phyloP scores from a whole-genome alignment of 495 filamentous ascomycete species.

The Recurvomyces mirabilis region DNA sequence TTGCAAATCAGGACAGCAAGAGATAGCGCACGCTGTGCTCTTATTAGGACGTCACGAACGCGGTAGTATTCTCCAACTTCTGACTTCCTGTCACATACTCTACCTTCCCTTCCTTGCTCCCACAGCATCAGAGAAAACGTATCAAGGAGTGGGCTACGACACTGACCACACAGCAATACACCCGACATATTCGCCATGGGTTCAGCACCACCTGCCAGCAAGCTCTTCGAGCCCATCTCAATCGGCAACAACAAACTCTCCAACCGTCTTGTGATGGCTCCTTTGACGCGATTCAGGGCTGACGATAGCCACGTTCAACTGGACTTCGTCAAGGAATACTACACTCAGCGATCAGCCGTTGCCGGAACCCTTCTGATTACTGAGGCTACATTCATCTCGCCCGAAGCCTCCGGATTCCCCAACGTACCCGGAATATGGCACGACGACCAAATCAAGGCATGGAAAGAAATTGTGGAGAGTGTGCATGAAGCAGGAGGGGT shows the following conservation, averaged over 20 bases:
- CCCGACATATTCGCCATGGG: no score
- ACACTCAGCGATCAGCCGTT: constrained; percentile 46
- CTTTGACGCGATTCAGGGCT: constrained; percentile 22
- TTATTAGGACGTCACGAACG: no score
- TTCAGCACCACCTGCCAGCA: constrained; percentile 7
- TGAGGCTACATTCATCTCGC: constrained; percentile 55
- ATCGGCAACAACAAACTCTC: constrained; percentile 14
- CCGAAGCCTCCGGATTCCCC: constrained; percentile 38
- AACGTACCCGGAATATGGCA: constrained; percentile 56
- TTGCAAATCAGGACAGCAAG: no score
- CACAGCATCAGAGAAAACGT: no score
- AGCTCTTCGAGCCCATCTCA: constrained; percentile 22
- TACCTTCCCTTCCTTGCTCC: no score
- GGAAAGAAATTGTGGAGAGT: constrained; percentile 51
- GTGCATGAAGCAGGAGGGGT: constrained; percentile 54
- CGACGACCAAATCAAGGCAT: constrained; percentile 47
- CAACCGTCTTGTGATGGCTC: constrained; percentile 19
- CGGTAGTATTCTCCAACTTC: no score
- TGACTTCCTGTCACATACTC: no score
- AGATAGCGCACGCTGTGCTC: no score
- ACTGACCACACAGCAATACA: no score
- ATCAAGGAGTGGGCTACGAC: no score
- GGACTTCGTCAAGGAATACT: constrained; percentile 44
- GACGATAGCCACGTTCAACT: constrained; percentile 34
- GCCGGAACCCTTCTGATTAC: constrained; percentile 53